phyloP scores from a whole-genome alignment of 345 rosid genomes.

The Eucalyptus sideroxylon region DNA sequence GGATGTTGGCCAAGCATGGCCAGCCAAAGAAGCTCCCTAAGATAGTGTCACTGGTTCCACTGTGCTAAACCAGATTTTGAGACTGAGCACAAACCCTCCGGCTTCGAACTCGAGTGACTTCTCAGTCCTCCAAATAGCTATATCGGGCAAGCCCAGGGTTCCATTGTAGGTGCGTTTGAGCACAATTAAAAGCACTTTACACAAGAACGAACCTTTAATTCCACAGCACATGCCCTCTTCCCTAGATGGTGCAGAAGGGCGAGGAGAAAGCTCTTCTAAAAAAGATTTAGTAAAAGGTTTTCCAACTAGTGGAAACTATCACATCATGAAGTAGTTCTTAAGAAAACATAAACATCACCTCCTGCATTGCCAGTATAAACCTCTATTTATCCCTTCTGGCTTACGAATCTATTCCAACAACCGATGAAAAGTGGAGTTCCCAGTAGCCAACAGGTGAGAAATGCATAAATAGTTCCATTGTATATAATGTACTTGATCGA shows the following conservation, averaged over 20 bases:
- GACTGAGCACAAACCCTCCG: neutral
- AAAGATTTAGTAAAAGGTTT: neutral
- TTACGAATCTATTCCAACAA: neutral
- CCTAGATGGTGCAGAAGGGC: neutral
- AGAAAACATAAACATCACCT: neutral
- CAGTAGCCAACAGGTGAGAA: neutral
- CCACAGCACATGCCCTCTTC: neutral
- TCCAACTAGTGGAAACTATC: neutral
- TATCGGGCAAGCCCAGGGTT: neutral
- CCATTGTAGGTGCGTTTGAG: neutral
- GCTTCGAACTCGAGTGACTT: neutral
- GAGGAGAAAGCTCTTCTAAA: neutral
- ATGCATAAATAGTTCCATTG: neutral
- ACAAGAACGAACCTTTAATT: neutral
- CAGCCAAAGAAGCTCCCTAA: neutral
- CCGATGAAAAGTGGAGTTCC: neutral
- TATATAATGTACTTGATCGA: neutral
- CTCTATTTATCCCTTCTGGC: neutral
- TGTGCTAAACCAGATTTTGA: neutral
- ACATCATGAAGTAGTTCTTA: neutral
- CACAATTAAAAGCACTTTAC: neutral
- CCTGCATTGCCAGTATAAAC: neutral
- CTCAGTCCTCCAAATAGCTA: neutral
- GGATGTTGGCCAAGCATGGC: neutral
- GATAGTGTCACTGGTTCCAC: neutral